These are phyloP conservation scores for Colletotrichum kahawae DNA, from an alignment of 2,329 filamentous ascomycete genomes.

Conservation along the genomic window DNA sequence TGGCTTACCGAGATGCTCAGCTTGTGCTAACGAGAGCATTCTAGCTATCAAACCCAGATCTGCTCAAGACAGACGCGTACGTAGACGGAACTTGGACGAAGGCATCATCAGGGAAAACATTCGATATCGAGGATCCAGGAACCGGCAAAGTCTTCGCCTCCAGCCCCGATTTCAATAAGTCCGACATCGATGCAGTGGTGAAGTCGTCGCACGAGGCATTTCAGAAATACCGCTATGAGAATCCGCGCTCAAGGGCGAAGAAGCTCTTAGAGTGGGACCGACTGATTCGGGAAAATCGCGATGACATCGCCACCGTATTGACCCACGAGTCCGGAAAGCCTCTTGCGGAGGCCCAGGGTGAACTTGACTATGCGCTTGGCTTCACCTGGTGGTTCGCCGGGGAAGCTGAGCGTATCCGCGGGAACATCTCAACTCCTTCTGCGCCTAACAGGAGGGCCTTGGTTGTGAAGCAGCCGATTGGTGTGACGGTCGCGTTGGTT, in stretches of 20 bases:
- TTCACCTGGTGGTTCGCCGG: slow-evolving; percentile 65
- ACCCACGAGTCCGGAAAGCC: slow-evolving; percentile 63
- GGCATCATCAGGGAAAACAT: slow-evolving; percentile 51
- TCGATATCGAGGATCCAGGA: slow-evolving; percentile 59
- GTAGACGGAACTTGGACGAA: slow-evolving; percentile 52
- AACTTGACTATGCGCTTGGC: slow-evolving; percentile 59
- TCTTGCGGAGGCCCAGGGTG: slow-evolving; percentile 55
- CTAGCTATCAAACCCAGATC: slow-evolving; percentile 48
- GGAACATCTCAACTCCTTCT: slow-evolving; percentile 63
- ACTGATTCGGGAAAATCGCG: slow-evolving; percentile 36
- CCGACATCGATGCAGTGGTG: slow-evolving; percentile 43
- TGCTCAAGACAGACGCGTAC: slow-evolving; percentile 54
- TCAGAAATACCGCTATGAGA: slow-evolving; percentile 40
- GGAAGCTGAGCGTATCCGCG: slow-evolving; percentile 57
- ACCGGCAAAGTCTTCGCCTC: slow-evolving; percentile 53
- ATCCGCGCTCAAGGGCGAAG: slow-evolving; percentile 39
- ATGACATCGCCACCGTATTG: slow-evolving; percentile 43
- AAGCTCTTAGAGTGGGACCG: slow-evolving; percentile 40
- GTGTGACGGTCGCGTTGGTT: slow-evolving; percentile 39
- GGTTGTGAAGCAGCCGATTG: slow-evolving; percentile 64
- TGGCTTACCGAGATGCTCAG: not conserved
- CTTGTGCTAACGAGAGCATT: accelerated
- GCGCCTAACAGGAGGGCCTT: slow-evolving; percentile 69
- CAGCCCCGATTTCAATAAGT: slow-evolving; percentile 49
- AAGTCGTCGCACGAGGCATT: slow-evolving; percentile 40